These are phyloP conservation scores for Ustilaginoidea virens DNA, from an alignment of 2,329 filamentous ascomycete species.

Conservation along the genomic window DNA sequence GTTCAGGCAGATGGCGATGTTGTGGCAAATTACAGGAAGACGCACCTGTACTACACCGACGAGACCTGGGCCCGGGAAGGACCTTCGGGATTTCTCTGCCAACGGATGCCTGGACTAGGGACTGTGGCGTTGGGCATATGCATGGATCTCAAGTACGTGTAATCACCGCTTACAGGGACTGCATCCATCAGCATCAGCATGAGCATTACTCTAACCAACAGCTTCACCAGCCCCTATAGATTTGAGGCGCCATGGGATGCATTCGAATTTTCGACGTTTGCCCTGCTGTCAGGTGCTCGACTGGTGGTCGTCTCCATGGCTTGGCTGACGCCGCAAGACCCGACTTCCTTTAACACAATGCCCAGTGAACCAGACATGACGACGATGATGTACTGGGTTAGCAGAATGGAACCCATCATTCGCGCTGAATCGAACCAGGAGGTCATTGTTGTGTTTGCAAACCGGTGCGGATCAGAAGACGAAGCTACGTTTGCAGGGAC, in stretches of 20 bases:
- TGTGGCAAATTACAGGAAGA: conserved; percentile 45
- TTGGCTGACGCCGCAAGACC: conserved; percentile 50
- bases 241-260: conserved; percentile 22
- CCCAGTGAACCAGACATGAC: conserved; percentile 53
- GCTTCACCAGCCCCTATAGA: conserved; percentile 16
- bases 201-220: neutral
- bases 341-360: conserved; percentile 25
- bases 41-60: conserved; percentile 42
- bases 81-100: conserved; percentile 30
- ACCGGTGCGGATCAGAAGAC: conserved; percentile 52
- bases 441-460: conserved; percentile 54
- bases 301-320: conserved; percentile 63
- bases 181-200: conserved; percentile 4
- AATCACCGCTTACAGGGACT: neutral
- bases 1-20: conserved; percentile 44
- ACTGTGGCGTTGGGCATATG: conserved; percentile 42
- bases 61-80: conserved; percentile 47
- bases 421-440: conserved; percentile 35
- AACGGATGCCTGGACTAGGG: conserved; percentile 30
- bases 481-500: conserved; percentile 58
- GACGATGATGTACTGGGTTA: conserved; percentile 62
- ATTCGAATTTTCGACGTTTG: conserved; percentile 35
- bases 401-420: conserved; percentile 51
- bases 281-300: conserved; percentile 38
- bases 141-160: conserved; percentile 46